Base-by-base conservation (phyloP, 176 grass and related monocot species). In the Chloris gayana region DNA sequence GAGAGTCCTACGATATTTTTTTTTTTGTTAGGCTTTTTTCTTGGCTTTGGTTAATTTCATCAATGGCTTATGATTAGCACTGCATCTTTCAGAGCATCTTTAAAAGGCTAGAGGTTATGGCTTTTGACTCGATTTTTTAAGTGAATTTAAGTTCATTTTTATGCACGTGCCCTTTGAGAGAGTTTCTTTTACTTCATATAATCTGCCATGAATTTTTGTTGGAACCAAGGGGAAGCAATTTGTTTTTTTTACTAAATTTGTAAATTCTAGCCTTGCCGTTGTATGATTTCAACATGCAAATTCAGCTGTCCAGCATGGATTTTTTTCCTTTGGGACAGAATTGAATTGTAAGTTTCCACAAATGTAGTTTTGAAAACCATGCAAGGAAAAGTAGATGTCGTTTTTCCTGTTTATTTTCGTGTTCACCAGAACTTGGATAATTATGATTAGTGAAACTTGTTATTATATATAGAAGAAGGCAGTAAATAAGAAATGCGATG, bases 141-240 rank as follows among this genome's bases (percentile, higher is more conserved):
- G 25, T 51, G 22, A 12, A 18, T 41, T 62, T 14, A 24, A 11
- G 13, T 72, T 77, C 67, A 42, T 64, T 19, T 32, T 76, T 76
- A 24, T 42, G 27, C 26, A n/a, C 19, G 31, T 62, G 64, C 64
- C 12, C 6, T 87, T 38, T 63, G 31, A 51, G 27, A 42, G 13
- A 49, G 41, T 10, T 76, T n/a, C 1, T 6, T 50, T 75, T 53
- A n/a, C 5, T 76, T 53, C 34, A 44, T 41, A 15, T 33, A 61
- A 70, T 50, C 63, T 75, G 49, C 24, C 9, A 27, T 6, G 33
- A 32, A 31, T 35, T 49, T 86, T 56, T 78, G 47, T 70, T 80
- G 62, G 7, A 38, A 66, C 22, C 18, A 67, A 34, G 24, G 67
- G 21, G 5, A 46, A 59, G 4, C 63, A 21, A 37, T 37, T 5